Conservation (phyloP, 1,284 basidiomycete species). For the Apiotrichum gracile region DNA sequence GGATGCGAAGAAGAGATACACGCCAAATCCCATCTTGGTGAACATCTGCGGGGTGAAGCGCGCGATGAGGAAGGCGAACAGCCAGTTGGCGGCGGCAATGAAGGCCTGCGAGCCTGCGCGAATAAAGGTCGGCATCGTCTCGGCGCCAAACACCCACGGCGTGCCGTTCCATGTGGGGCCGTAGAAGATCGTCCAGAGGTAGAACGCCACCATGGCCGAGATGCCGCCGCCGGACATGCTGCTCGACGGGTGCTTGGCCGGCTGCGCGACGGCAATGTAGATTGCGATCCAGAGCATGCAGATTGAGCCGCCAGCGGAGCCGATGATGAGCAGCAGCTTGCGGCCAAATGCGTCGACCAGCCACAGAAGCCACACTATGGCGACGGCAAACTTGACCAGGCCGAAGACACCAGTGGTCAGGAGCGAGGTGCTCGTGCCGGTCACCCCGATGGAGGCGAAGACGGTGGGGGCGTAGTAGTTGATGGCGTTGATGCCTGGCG, state of each 20-base stretch:
- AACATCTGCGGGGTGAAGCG: slow-evolving; percentile 35
- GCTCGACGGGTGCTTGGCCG: slow-evolving; percentile 11
- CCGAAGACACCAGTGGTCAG: slow-evolving; percentile 48
- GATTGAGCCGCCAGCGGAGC: slow-evolving; percentile 16
- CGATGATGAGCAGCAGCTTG: slow-evolving; percentile 21
- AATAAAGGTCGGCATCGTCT: slow-evolving; percentile 43
- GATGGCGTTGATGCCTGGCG: slow-evolving; percentile 11
- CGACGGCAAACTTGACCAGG: slow-evolving; percentile 37
- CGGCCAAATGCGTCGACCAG: slow-evolving; percentile 38
- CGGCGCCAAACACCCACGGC: slow-evolving; percentile 44
- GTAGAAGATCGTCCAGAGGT: slow-evolving; percentile 41
- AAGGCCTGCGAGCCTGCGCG: slow-evolving; percentile 39
- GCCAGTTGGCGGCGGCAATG: slow-evolving; percentile 44
- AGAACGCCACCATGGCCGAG: slow-evolving; percentile 38
- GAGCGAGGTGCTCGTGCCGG: slow-evolving; percentile 22
- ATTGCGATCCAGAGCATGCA: slow-evolving; percentile 29
- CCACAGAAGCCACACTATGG: slow-evolving; percentile 27
- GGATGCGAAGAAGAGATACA: slow-evolving; percentile 43
- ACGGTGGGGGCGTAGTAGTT: slow-evolving; percentile 30
- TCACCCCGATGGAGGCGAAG: slow-evolving; percentile 44
- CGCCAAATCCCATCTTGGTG: slow-evolving; percentile 27
- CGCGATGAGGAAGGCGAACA: slow-evolving; percentile 34
- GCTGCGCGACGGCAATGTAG: slow-evolving; percentile 30
- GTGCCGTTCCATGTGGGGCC: slow-evolving; percentile 33
- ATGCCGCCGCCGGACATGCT: slow-evolving; percentile 20